phyloP scores from a whole-genome alignment of 495 filamentous ascomycete species.

The Talaromyces proteolyticus region DNA sequence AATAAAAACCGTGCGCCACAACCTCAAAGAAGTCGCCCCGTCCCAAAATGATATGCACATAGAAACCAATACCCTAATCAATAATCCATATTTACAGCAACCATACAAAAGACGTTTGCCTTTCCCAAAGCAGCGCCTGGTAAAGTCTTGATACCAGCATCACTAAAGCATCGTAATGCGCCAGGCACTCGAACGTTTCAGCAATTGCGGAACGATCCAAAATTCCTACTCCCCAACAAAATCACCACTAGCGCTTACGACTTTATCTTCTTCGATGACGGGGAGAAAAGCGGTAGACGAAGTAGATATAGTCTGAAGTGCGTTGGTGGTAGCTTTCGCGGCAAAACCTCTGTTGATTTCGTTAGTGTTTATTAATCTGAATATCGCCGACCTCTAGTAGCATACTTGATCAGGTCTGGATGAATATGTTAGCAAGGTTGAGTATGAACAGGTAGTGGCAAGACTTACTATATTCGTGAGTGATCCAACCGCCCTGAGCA shows the following conservation, averaged over 20 bases:
- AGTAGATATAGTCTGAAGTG: constrained; percentile 63
- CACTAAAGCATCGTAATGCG: not conserved
- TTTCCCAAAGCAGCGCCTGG: no score
- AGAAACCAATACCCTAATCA: no score
- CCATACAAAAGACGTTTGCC: no score
- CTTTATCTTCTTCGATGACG: constrained; percentile 69
- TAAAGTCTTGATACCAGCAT: not conserved
- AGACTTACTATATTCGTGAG: constrained; percentile 50
- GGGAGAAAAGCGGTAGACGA: constrained; percentile 59
- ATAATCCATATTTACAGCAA: no score
- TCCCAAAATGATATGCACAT: no score
- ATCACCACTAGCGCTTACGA: constrained; percentile 41
- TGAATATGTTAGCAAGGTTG: constrained; percentile 2
- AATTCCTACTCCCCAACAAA: constrained; percentile 11
- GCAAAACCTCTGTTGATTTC: constrained; percentile 60
- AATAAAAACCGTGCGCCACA: no score
- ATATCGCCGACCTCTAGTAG: not conserved
- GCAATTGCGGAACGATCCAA: not conserved
- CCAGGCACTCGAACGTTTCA: not conserved
- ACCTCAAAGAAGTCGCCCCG: no score
- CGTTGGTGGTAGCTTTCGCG: constrained; percentile 59
- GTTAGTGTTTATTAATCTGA: constrained; percentile 13
- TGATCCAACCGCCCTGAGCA: constrained; percentile 36
- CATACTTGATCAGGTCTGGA: constrained; percentile 47
- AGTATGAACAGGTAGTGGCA: not conserved